phyloP scores from a whole-genome alignment of 345 rosid species.

The Salix dunnii region DNA sequence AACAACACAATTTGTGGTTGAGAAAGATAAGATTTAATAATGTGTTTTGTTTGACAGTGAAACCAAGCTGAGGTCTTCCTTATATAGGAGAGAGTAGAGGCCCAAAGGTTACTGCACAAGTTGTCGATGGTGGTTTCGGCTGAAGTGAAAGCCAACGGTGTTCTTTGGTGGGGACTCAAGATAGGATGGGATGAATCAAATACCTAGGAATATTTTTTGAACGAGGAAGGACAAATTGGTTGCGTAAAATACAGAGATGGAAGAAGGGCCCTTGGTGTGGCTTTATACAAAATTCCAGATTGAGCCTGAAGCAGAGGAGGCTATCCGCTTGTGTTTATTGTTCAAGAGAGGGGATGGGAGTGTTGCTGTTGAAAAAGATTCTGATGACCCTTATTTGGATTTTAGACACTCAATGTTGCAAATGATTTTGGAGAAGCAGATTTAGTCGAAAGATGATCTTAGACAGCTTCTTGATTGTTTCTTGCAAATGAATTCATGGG shows the following conservation, averaged over 20 bases:
- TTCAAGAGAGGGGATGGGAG: conserved; percentile 49
- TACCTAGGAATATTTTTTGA: background rate
- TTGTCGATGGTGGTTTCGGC: background rate
- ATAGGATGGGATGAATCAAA: background rate
- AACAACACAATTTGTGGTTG: conserved; percentile 25
- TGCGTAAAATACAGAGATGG: background rate
- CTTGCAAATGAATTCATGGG: conserved; percentile 78
- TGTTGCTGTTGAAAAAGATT: conserved; percentile 89
- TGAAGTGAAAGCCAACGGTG: no score
- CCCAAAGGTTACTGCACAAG: background rate
- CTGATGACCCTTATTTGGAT: conserved; percentile 89
- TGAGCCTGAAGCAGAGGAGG: background rate
- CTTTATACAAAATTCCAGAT: background rate
- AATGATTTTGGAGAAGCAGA: conserved; percentile 85
- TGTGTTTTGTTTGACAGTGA: background rate
- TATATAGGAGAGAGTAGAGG: background rate
- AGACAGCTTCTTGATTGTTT: conserved; percentile 80
- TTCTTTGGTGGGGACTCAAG: background rate
- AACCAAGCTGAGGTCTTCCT: background rate
- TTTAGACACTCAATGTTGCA: conserved; percentile 93
- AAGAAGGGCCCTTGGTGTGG: background rate
- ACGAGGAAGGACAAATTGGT: background rate
- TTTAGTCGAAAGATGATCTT: conserved; percentile 74
- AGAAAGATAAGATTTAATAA: background rate
- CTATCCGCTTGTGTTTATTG: background rate